Evolutionary conservation across 768 basidiomycete genomes (phyloP).

Genomic region (Xerocomellus intermedius): DNA sequence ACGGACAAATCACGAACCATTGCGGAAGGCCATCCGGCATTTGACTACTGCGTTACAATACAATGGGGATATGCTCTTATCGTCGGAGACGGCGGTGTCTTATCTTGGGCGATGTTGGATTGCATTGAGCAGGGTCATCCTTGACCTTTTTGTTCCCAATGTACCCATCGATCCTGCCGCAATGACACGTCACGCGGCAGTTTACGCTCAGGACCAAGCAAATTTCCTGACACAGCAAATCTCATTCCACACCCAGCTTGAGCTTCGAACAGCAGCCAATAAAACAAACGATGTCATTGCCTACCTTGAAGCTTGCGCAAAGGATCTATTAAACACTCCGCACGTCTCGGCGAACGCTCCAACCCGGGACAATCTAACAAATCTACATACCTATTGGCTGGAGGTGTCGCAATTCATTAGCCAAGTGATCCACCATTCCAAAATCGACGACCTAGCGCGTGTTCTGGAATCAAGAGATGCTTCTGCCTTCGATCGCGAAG

Average conservation of each 20-base stretch:
- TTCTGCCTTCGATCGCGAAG: conserved; percentile 53
- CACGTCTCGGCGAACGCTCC: conserved; percentile 30
- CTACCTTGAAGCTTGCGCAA: conserved; percentile 42
- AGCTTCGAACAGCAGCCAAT: conserved; percentile 57
- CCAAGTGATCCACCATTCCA: conserved; percentile 50
- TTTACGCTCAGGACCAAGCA: conserved; percentile 45
- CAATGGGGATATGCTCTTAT: conserved; percentile 14
- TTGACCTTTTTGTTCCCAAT: conserved; percentile 79
- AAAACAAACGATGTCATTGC: conserved; percentile 44
- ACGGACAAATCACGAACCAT: conserved; percentile 31
- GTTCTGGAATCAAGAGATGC: conserved; percentile 37
- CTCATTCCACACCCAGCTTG: conserved; percentile 52
- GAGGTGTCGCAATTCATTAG: conserved; percentile 74
- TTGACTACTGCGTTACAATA: conserved; percentile 28
- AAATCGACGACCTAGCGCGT: conserved; percentile 48
- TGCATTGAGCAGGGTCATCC: conserved; percentile 53
- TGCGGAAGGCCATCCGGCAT: conserved; percentile 36
- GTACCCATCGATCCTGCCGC: conserved; percentile 85
- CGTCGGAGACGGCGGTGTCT: conserved; percentile 27
- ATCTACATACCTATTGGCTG: conserved; percentile 65
- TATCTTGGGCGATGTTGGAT: conserved; percentile 57
- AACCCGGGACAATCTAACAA: conserved; percentile 41
- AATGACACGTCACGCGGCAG: conserved; percentile 46
- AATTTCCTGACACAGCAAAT: conserved; percentile 47
- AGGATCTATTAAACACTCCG: conserved; percentile 29